Base-by-base conservation (phyloP, 1,139 yeast species). In the Geotrichum bryndzae region DNA sequence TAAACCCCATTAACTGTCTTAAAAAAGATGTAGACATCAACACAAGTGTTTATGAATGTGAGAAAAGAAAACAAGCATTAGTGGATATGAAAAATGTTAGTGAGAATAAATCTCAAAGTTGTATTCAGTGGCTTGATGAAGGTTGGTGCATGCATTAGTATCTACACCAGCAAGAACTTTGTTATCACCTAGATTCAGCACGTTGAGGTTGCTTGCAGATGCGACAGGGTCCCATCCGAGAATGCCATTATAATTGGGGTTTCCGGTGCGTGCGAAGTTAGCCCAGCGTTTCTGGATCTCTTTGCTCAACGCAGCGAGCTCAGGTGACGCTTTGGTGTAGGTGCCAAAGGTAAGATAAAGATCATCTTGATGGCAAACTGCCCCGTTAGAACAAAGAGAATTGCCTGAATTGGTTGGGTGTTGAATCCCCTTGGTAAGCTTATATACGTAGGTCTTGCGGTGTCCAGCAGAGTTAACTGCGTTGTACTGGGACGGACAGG, bases 351-450 rank as follows among this genome's bases (percentile, higher is more conserved):
- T 65, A 13, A 69, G 65, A 50, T 67, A 68, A 31, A 72, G 59
- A 58, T 73, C 76, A 53, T 72, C 73, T 59, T 72, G 70, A 57
- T 73, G 76, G 62, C 76, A 73, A 3, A 72, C 75, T 3, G 61
- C 61, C 22, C 59, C 63, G n/a, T 56, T 45, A n/a, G 29, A 15
- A 61, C 76, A 73, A 38, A 69, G 65, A 0, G 64, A n/a, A 6
- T 57, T 50, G 0, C 58, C 66, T 5, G 55, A 60, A 56, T 68
- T 66, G 53, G 64, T 62, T 7, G 72, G 68, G 54, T 71, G 67
- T 27, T 65, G 67, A 31, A 73, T 73, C 3, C 76, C 76, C 31
- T 64, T 56, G 7, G 63, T 65, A 54, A 73, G 58, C 48, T 68
- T 65, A 59, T 73, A 73, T 51, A 68, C 60, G 61, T 64, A 73